Conservation (phyloP, 2,329 filamentous ascomycete genomes). For the Curvularia hawaiiensis region DNA sequence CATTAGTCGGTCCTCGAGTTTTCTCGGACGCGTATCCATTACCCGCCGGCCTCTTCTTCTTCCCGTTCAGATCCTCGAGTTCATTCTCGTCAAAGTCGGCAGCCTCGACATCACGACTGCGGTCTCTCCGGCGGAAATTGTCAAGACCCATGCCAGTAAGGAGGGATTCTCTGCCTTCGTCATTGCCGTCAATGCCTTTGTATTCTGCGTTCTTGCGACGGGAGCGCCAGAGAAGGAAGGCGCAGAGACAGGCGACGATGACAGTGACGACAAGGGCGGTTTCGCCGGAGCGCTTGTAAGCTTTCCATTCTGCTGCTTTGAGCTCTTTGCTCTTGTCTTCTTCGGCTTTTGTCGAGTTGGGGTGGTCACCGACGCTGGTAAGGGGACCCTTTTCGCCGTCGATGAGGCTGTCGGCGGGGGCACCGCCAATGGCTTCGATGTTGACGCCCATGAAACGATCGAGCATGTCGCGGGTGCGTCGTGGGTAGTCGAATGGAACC, state of each 20-base stretch:
- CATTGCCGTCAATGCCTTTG: conserved; percentile 46
- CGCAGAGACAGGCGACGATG: conserved; percentile 74
- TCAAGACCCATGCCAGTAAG: conserved; percentile 53
- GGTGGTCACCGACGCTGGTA: conserved; percentile 76
- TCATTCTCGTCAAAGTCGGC: conserved; percentile 67
- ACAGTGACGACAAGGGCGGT: conserved; percentile 82
- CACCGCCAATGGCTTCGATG: conserved; percentile 83
- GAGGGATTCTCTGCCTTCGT: conserved; percentile 53
- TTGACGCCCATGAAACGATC: conserved; percentile 95
- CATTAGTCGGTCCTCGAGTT: conserved; percentile 40
- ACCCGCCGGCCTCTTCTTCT: conserved; percentile 27
- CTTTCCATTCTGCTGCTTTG: conserved; percentile 85
- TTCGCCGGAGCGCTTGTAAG: conserved; percentile 87
- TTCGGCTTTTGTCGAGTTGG: conserved; percentile 70
- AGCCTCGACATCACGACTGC: conserved; percentile 61
- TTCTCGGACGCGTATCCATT: conserved; percentile 38
- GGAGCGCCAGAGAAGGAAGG: conserved; percentile 68
- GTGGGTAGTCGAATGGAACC: conserved; percentile 93
- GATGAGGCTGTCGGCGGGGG: conserved; percentile 76
- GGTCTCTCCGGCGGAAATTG: conserved; percentile 52
- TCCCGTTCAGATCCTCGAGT: conserved; percentile 58
- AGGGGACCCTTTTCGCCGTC: conserved; percentile 83
- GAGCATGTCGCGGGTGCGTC: conserved; percentile 91
- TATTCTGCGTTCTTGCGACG: conserved; percentile 50
- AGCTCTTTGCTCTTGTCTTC: conserved; percentile 73